These are phyloP conservation scores for Naganishia friedmannii DNA, from an alignment of 768 basidiomycete genomes.

Conservation along the genomic window DNA sequence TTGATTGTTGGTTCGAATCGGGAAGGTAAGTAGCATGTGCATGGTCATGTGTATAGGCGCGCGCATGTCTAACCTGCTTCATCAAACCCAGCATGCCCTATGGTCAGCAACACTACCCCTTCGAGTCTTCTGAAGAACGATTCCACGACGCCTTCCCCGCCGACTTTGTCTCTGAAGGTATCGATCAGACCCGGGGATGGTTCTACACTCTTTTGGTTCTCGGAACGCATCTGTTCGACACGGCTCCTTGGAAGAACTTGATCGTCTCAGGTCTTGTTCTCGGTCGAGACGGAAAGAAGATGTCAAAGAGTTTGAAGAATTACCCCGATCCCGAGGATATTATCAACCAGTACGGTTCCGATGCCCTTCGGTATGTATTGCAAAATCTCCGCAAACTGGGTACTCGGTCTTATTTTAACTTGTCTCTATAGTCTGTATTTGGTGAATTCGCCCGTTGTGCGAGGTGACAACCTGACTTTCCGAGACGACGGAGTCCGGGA, in stretches of 20 bases:
- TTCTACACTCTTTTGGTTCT: slow-evolving; percentile 97
- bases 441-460: slow-evolving; percentile 97
- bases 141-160: slow-evolving; percentile 87
- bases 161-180: slow-evolving; percentile 95
- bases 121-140: slow-evolving; percentile 73
- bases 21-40: slow-evolving; percentile 66
- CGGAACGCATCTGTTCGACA: slow-evolving; percentile 89
- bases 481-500: slow-evolving; percentile 97
- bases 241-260: slow-evolving; percentile 95
- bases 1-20: slow-evolving; percentile 99
- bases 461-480: slow-evolving; percentile 96
- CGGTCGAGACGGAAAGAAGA: slow-evolving; percentile 96
- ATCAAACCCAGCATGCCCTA: slow-evolving; percentile 82
- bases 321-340: slow-evolving; percentile 93
- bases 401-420: neutral
- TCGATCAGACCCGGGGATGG: slow-evolving; percentile 99
- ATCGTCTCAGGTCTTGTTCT: slow-evolving; percentile 94
- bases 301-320: slow-evolving; percentile 96
- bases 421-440: slow-evolving; percentile 74
- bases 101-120: slow-evolving; percentile 94
- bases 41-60: neutral
- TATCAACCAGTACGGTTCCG: slow-evolving; percentile 87
- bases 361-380: slow-evolving; percentile 72
- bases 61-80: neutral
- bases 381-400: neutral